Evolutionary conservation across 148 eudicot genomes (phyloP).

Genomic region (Bassia scoparia): DNA sequence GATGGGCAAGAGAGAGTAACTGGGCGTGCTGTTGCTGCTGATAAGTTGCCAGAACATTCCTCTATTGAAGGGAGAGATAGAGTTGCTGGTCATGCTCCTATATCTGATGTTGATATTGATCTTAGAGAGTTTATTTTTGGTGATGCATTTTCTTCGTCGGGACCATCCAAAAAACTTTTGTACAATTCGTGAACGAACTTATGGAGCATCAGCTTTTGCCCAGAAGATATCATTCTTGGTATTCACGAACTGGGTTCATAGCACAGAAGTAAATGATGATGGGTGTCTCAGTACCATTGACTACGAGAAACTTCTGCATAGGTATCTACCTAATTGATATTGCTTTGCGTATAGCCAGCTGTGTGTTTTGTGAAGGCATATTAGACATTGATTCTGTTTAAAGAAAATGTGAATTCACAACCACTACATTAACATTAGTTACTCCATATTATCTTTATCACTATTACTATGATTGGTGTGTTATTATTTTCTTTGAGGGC

Average conservation of each 20-base stretch:
- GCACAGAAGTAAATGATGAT: conserved; percentile 56
- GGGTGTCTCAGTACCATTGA: conserved; percentile 76
- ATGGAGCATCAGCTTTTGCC: conserved; percentile 83
- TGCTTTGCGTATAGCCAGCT: conserved; percentile 6
- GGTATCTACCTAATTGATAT: conserved; percentile 33
- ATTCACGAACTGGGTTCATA: conserved; percentile 57
- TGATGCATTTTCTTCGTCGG: conserved; percentile 83
- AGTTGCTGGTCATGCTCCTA: conserved; percentile 36
- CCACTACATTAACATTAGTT: neutral
- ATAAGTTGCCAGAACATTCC: conserved; percentile 38
- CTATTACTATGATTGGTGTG: neutral
- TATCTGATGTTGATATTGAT: conserved; percentile 65
- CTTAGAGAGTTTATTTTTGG: conserved; percentile 74
- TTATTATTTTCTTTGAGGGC: no score
- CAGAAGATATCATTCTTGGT: conserved; percentile 96
- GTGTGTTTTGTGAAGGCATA: neutral
- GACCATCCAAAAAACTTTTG: conserved; percentile 74
- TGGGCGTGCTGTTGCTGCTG: conserved; percentile 36
- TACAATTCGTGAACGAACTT: conserved; percentile 63
- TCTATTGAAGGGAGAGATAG: conserved; percentile 42
- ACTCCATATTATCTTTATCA: neutral
- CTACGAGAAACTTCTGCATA: conserved; percentile 52
- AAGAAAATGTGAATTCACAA: neutral
- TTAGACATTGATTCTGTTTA: neutral
- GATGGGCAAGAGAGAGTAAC: conserved; percentile 43